Evolutionary conservation across 306 rosid genomes (phyloP), one percentile per base, ranked within the genome.

Genomic region (Adenanthera pavonina): DNA sequence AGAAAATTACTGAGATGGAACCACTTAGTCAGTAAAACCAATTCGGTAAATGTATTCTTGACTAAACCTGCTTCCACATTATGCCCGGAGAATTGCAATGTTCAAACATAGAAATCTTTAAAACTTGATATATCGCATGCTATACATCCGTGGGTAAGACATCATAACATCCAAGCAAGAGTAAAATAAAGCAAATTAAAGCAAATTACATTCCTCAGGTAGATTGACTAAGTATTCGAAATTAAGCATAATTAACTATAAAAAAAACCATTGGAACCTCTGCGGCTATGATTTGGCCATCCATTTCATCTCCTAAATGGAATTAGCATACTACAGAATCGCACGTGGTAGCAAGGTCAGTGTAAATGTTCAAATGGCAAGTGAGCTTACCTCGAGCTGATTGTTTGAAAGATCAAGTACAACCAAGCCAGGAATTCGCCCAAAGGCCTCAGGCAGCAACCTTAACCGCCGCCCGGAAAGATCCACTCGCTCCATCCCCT

Each of bases 391-490:
- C 93, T 84, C 51, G 6, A 95, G 92, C 72, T 85, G 94, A 86
- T 95, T 95, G 61, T 60, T 83, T 75, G 97, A 92, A 82, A 89
- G 60, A 74, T 92, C 64, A 14, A 95, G 92, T 68, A 85, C 88
- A 1, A 88, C 71, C 87, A 93, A 84, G 9, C 92, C 84, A 74
- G 85, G 81, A 80, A 95, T 82, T 57, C 69, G 86, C 20, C 93
- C 90, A 35, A 93, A 91, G 3, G 86, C 97, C 86, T 92, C 98
- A 0, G 98, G 97, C 81, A 95, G 79, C 52, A 40, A 69, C 78
- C 73, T 87, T 75, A 95, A 64, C 34, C 76, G 71, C 57, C 91
- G 85, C 11, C 90, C 89, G 0, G 93, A 85, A 51, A 95, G 88
- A 78, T 81, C 87, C 57, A 93, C 80, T 5, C 92, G 85, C 62